These are phyloP conservation scores for Apiospora arundinis DNA, from an alignment of 2,329 filamentous ascomycete genomes.

Conservation along the genomic window DNA sequence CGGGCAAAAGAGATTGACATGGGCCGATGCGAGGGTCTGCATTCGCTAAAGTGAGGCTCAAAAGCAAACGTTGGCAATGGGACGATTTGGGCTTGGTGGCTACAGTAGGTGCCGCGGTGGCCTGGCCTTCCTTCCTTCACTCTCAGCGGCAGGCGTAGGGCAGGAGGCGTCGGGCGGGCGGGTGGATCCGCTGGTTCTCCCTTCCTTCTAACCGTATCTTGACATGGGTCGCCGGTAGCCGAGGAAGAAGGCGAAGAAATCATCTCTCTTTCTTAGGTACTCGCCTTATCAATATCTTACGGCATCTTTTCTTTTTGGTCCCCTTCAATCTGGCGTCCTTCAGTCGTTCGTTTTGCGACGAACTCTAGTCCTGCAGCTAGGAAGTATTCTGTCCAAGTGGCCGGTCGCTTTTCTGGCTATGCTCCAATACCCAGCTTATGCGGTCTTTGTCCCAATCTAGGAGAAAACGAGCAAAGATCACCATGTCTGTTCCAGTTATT, in stretches of 20 bases:
- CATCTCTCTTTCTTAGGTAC: neutral
- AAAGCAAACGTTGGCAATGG: neutral
- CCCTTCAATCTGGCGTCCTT: neutral
- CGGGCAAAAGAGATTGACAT: neutral
- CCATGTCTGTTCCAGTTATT: neutral
- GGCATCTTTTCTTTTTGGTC: no score
- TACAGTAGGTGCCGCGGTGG: neutral
- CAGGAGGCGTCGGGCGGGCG: slow-evolving; percentile 1
- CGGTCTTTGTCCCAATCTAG: neutral
- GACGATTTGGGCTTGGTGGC: neutral
- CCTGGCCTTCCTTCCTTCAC: neutral
- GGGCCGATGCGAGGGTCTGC: neutral
- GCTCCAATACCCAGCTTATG: neutral
- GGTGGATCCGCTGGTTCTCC: neutral
- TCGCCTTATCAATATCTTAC: neutral
- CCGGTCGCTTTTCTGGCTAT: neutral
- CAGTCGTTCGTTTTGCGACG: neutral
- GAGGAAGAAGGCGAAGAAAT: neutral
- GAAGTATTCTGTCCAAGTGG: neutral
- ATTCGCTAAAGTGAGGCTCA: slow-evolving; percentile 5
- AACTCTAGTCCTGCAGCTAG: neutral
- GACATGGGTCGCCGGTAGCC: neutral
- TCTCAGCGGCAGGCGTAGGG: neutral
- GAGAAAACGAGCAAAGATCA: slow-evolving; percentile 4
- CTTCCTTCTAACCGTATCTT: slow-evolving; percentile 6